These are phyloP conservation scores for Coniferiporia weirii DNA, from an alignment of 1,284 basidiomycete genomes.

Conservation along the genomic window DNA sequence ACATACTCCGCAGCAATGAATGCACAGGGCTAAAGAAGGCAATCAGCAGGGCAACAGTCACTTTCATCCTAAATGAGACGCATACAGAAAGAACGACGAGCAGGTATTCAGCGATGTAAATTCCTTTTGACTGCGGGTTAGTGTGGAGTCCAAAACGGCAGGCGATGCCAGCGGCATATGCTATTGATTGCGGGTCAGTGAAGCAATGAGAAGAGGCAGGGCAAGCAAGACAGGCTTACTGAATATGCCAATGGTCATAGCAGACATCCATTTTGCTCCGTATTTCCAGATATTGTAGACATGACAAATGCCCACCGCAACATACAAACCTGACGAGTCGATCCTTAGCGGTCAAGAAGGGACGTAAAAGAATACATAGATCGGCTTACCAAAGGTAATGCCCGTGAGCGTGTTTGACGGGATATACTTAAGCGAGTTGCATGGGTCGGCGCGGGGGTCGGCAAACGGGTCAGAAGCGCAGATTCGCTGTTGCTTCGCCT, in stretches of 20 bases:
- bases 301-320: constrained; percentile 48
- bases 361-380: background rate
- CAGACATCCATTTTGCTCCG: constrained; percentile 57
- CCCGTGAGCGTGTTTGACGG: constrained; percentile 51
- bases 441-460: constrained; percentile 33
- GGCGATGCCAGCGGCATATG: constrained; percentile 47
- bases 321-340: constrained; percentile 37
- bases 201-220: background rate
- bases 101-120: constrained; percentile 57
- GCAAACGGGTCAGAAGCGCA: constrained; percentile 10
- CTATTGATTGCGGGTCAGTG: constrained; percentile 25
- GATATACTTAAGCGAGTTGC: constrained; percentile 58
- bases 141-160: constrained; percentile 44
- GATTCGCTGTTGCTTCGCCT: background rate
- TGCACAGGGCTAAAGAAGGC: constrained; percentile 51
- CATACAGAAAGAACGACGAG: constrained; percentile 61
- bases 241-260: constrained; percentile 61
- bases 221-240: constrained; percentile 31
- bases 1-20: constrained; percentile 74
- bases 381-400: constrained; percentile 43
- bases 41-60: constrained; percentile 14
- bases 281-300: constrained; percentile 42
- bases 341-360: background rate
- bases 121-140: constrained; percentile 39
- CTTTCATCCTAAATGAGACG: constrained; percentile 15